A percentile compares a stretch with the other conserved stretches of the same genome.
phyloP scores from a whole-genome alignment of 306 rosid genomes.

The Ormosia semicastrata region DNA sequence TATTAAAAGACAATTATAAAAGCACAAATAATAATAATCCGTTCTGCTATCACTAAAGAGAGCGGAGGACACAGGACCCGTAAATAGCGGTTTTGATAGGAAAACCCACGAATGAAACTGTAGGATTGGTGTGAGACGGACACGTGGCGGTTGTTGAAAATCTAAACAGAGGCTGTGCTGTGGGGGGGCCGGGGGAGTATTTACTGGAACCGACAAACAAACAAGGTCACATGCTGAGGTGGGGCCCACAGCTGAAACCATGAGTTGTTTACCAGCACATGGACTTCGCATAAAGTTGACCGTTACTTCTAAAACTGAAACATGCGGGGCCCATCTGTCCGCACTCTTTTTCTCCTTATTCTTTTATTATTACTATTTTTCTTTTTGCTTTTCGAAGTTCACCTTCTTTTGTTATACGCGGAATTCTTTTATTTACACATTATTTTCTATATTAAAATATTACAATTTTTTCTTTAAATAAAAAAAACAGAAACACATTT shows the following conservation, averaged over 20 bases:
- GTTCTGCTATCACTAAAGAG: no score
- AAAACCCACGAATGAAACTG: not conserved
- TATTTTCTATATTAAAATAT: no score
- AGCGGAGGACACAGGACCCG: not conserved
- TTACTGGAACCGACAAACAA: conserved; percentile 34
- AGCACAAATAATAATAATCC: no score
- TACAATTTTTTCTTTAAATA: no score
- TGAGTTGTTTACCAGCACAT: conserved; percentile 11
- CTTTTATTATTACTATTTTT: not conserved
- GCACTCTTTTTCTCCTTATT: not conserved
- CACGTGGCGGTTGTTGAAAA: not conserved
- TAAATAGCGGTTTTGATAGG: not conserved
- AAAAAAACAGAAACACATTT: no score
- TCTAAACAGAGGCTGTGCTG: not conserved
- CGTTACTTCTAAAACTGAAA: conserved; percentile 7
- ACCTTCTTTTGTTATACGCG: not conserved
- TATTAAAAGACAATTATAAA: no score
- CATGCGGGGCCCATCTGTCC: conserved; percentile 33
- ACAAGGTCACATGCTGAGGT: conserved; percentile 48
- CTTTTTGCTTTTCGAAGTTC: not conserved
- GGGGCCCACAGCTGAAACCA: conserved; percentile 24
- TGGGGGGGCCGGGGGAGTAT: not conserved
- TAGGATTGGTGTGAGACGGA: not conserved
- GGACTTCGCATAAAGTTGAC: conserved; percentile 38
- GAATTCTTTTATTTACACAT: no score